Evolutionary conservation across 495 filamentous ascomycete species (phyloP).

Genomic region (Penicillium taxi): DNA sequence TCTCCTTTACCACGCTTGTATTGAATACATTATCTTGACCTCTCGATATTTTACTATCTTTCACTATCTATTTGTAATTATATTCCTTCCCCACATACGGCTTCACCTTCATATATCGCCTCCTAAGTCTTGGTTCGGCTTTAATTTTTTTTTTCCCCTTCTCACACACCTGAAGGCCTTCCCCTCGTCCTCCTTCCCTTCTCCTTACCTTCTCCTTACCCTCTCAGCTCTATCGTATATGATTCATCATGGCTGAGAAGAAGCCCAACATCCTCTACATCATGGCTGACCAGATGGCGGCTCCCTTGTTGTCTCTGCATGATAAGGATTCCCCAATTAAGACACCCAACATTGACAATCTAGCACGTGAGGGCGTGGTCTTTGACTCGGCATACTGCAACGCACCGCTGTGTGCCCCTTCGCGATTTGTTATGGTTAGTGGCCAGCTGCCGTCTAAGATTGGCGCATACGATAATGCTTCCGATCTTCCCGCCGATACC

Average conservation of each 20-base stretch:
- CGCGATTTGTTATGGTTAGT: constrained; percentile 81
- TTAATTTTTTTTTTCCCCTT: not conserved
- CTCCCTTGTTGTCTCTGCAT: constrained; percentile 75
- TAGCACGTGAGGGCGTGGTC: constrained; percentile 68
- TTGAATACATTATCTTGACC: no score
- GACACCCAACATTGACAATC: constrained; percentile 76
- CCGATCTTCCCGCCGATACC: constrained; percentile 61
- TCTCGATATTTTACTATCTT: no score
- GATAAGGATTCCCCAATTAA: constrained; percentile 72
- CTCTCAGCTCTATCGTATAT: not conserved
- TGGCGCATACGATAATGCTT: constrained; percentile 79
- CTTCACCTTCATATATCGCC: constrained; percentile 1
- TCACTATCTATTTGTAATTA: constrained; percentile 7
- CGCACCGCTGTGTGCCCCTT: constrained; percentile 79
- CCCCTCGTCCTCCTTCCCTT: constrained; percentile 1
- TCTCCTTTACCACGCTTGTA: no score
- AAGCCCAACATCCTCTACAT: constrained; percentile 77
- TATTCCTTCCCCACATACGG: constrained; percentile 15
- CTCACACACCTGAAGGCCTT: no score
- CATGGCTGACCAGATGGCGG: constrained; percentile 89
- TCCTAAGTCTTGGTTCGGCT: constrained; percentile 1
- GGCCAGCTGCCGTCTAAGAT: constrained; percentile 82
- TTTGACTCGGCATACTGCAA: constrained; percentile 89
- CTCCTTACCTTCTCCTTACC: not conserved
- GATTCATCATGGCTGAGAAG: constrained; percentile 30